phyloP scores from a whole-genome alignment of 306 rosid genomes.

The Vigna radiata region DNA sequence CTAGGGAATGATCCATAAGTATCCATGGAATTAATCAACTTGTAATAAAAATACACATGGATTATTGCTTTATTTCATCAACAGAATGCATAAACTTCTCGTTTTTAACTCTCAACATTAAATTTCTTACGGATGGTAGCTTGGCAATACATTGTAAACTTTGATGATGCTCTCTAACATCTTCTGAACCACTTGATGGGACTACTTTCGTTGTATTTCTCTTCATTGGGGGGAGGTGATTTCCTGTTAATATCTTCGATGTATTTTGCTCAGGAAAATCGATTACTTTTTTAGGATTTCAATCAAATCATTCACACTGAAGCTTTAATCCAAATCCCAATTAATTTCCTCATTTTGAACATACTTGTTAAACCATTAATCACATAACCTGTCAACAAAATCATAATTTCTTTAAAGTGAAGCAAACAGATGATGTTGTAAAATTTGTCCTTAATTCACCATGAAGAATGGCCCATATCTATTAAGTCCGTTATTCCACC shows the following conservation, averaged over 20 bases:
- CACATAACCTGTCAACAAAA: neutral
- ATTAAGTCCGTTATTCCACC: neutral
- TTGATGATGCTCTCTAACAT: neutral
- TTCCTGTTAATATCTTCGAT: neutral
- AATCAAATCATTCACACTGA: neutral
- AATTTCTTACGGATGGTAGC: neutral
- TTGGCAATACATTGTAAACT: slow-evolving; percentile 19
- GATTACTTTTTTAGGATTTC: slow-evolving; percentile 3
- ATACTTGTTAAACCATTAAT: slow-evolving; percentile 13
- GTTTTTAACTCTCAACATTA: too few species aligned
- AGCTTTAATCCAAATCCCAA: neutral
- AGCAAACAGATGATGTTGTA: neutral
- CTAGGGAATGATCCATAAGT: slow-evolving; percentile 1
- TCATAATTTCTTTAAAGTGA: neutral
- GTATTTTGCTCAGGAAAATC: slow-evolving; percentile 8
- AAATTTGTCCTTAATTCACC: neutral
- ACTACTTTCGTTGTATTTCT: neutral
- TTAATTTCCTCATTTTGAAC: neutral
- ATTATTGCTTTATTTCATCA: neutral
- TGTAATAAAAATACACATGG: neutral
- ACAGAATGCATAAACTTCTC: slow-evolving; percentile 20
- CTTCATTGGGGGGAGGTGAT: neutral
- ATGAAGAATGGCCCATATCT: neutral
- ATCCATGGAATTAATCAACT: neutral
- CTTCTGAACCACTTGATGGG: slow-evolving; percentile 18